Base-by-base conservation (phyloP, 164 flowering plant genomes). In the Magnolia changhungtana region DNA sequence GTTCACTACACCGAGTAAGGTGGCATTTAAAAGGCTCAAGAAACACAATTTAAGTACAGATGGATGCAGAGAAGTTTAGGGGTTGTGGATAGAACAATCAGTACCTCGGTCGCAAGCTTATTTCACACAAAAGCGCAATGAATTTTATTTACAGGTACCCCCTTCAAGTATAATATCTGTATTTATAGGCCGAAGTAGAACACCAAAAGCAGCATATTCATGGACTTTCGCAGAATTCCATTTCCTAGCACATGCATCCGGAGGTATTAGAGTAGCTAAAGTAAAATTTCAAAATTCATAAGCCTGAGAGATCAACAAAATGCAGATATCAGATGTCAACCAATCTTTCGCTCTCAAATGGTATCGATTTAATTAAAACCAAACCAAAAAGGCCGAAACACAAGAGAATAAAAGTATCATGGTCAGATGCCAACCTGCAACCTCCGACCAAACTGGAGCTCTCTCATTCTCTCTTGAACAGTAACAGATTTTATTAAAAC, bases 191-290 rank as follows among this genome's bases (percentile, higher is more conserved):
- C 18, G 61, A 55, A 55, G 61, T 11, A 55, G 61, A 11, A 55
- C 16, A 55, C 16, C 61, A 11, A 11, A 55, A 55, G 61, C 13
- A 55, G 61, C 61, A 55, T 55, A 16, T 55, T 76, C 20, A 81
- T 14, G 81, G 83, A 77, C 81, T 78, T 76, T 81, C 83, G 24
- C 83, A 75, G 79, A 81, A 81, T 27, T 81, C 81, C 83, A 81
- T 81, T 65, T 81, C 83, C 83, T 81, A 73, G 67, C 14, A 50
- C 37, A 64, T 8, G 61, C 61, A 55, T 55, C 61, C 3, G 13
- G 13, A 55, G 18, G 61, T 16, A 55, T 55, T 55, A 55, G 61
- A 55, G 18, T 16, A 55, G 61, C 61, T 55, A 55, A 55, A 55
- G 18, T 11, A 8, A 55, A 55, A 55, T 16, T 0, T 14, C 29